A percentile compares a stretch with the other conserved stretches of the same genome.
Conservation (phyloP, 2,329 filamentous ascomycete species). For the Aspergillus jensenii region DNA sequence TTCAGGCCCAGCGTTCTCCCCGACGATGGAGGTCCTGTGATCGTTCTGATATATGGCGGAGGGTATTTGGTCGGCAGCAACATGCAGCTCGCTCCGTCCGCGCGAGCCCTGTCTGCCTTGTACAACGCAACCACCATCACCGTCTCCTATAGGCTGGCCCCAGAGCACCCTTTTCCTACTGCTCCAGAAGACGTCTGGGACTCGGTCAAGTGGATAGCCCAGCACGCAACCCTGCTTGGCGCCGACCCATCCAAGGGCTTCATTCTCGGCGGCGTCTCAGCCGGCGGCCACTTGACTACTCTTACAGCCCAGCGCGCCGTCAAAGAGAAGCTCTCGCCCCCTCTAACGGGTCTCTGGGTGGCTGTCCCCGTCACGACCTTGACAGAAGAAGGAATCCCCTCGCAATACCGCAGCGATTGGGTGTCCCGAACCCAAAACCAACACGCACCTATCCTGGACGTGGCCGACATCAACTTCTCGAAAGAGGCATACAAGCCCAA, state of each 20-base stretch:
- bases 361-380: not conserved
- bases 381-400: not conserved
- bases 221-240: not conserved
- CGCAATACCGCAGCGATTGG: not conserved
- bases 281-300: not conserved
- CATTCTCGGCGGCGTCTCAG: not conserved
- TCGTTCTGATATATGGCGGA: conserved; percentile 2
- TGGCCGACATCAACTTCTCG: not conserved
- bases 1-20: not conserved
- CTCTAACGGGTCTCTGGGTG: conserved; percentile 3
- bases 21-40: not conserved
- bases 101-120: not conserved
- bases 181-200: conserved; percentile 6
- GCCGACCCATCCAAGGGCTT: conserved; percentile 4
- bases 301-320: conserved; percentile 1
- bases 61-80: conserved; percentile 2
- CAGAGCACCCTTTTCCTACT: not conserved
- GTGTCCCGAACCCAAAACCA: not conserved
- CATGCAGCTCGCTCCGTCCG: not conserved
- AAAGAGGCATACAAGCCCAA: not conserved
- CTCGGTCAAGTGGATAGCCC: conserved; percentile 2
- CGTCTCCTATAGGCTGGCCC: conserved; percentile 3
- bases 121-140: not conserved
- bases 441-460: not conserved
- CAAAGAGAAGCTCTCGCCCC: not conserved